Evolutionary conservation across 306 rosid species (phyloP).

Genomic region (Quercus glauca): DNA sequence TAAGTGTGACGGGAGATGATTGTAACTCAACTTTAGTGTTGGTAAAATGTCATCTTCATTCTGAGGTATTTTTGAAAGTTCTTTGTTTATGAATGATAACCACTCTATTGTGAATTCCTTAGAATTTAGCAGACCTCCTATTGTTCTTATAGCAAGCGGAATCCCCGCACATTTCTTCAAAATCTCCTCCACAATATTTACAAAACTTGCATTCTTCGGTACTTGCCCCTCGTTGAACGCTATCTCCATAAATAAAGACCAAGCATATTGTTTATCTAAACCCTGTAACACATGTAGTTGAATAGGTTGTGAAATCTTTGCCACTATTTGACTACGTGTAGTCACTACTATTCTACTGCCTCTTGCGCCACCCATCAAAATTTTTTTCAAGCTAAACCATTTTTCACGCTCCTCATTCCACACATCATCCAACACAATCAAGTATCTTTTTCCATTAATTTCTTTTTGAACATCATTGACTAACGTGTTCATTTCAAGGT

Average conservation of each 20-base stretch:
- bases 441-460: accelerated
- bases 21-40: no score
- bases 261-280: neutral
- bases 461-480: accelerated
- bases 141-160: no score
- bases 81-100: accelerated
- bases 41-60: accelerated
- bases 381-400: accelerated
- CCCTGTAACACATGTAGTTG: neutral
- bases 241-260: neutral
- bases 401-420: no score
- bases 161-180: accelerated
- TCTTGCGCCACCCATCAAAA: accelerated
- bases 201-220: neutral
- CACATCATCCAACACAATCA: no score
- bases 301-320: accelerated
- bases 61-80: accelerated
- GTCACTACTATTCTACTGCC: no score
- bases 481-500: no score
- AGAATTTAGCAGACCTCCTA: accelerated
- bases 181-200: no score
- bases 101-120: accelerated
- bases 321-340: accelerated
- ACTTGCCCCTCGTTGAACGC: neutral
- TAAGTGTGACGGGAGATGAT: accelerated